phyloP scores from a whole-genome alignment of 352 stramenopile genomes.

The Pythium phragmitis region DNA sequence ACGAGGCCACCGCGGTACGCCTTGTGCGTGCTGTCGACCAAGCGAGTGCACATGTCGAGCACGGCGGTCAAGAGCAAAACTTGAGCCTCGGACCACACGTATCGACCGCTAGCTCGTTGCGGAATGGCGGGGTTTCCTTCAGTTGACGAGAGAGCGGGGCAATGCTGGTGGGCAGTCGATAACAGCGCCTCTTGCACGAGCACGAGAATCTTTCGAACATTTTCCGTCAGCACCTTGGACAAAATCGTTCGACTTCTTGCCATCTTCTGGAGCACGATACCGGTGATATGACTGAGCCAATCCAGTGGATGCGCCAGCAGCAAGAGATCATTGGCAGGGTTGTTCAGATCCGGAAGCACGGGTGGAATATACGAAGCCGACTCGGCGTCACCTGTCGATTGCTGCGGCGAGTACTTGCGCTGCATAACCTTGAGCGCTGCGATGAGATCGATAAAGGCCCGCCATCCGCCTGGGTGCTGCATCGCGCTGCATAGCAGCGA shows the following conservation, averaged over 20 bases:
- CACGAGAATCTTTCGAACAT: slow-evolving; percentile 72
- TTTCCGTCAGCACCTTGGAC: slow-evolving; percentile 67
- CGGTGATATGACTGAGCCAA: slow-evolving; percentile 63
- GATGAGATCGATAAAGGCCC: slow-evolving; percentile 68
- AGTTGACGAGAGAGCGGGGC: background rate
- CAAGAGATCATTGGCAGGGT: slow-evolving; percentile 1
- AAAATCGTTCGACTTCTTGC: slow-evolving; percentile 73
- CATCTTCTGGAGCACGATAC: slow-evolving; percentile 79
- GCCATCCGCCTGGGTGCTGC: slow-evolving; percentile 57
- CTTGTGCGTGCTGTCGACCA: slow-evolving; percentile 80
- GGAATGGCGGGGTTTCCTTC: background rate
- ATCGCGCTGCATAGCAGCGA: slow-evolving; percentile 77
- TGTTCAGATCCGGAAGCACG: slow-evolving; percentile 12
- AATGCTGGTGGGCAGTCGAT: slow-evolving; percentile 28
- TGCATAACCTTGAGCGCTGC: slow-evolving; percentile 58
- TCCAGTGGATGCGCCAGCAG: slow-evolving; percentile 46
- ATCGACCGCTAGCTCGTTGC: slow-evolving; percentile 21
- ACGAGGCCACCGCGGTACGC: slow-evolving; percentile 65
- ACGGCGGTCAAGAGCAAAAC: slow-evolving; percentile 70
- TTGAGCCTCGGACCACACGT: slow-evolving; percentile 59
- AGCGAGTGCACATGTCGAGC: slow-evolving; percentile 65
- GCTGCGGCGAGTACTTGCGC: slow-evolving; percentile 46
- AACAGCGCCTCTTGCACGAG: slow-evolving; percentile 70
- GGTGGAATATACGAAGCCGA: slow-evolving; percentile 19
- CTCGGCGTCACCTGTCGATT: background rate